These are phyloP conservation scores for Rhododendron ovatum DNA, from an alignment of 148 eudicot genomes.

Conservation along the genomic window DNA sequence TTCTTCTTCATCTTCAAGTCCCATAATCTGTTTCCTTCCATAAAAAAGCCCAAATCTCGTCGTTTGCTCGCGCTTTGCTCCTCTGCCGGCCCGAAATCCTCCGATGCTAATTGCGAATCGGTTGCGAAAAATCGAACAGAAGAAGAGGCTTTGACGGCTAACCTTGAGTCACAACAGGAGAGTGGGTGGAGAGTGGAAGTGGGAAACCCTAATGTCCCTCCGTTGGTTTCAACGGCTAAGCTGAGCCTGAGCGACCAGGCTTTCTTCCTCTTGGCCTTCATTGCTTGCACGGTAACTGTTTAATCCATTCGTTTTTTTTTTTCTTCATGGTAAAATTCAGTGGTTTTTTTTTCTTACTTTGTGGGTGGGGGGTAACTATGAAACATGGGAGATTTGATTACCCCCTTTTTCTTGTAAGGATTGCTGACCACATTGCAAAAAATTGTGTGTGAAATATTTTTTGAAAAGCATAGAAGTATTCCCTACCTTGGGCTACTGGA, in stretches of 20 bases:
- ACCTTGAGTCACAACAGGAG: neutral
- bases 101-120: neutral
- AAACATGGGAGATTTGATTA: neutral
- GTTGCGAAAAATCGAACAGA: neutral
- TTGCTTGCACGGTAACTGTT: slow-evolving; percentile 57
- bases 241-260: slow-evolving; percentile 61
- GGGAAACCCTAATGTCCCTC: slow-evolving; percentile 35
- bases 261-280: slow-evolving; percentile 60
- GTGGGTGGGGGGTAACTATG: neutral
- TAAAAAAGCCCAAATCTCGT: neutral
- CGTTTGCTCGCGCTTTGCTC: slow-evolving; percentile 11
- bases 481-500: neutral
- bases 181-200: slow-evolving; percentile 29
- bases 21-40: neutral
- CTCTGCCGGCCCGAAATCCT: slow-evolving; percentile 8
- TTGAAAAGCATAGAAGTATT: neutral
- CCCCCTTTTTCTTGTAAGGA: neutral
- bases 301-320: neutral
- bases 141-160: slow-evolving; percentile 3
- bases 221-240: slow-evolving; percentile 28
- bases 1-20: neutral
- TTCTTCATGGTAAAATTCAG: neutral
- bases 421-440: neutral
- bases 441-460: neutral
- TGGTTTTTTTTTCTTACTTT: neutral